Conservation (phyloP, 2,329 filamentous ascomycete species). For the Arthrobotrys pseudoclavata region DNA sequence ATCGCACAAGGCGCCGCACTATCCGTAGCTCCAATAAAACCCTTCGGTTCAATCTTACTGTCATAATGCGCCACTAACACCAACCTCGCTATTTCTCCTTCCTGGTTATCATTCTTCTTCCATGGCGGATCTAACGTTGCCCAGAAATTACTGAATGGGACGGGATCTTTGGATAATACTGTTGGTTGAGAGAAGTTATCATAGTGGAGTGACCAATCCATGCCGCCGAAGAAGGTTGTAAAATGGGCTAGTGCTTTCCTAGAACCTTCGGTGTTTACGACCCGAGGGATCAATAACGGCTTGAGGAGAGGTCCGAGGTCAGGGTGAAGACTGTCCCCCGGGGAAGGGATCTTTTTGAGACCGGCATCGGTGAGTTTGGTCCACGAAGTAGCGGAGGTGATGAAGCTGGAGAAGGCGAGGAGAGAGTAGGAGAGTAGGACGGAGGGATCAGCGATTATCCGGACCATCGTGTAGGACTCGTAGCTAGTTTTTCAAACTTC, state of each 20-base stretch:
- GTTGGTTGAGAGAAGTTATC: slow-evolving; percentile 93
- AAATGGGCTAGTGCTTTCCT: slow-evolving; percentile 82
- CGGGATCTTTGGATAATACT: slow-evolving; percentile 78
- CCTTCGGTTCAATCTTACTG: slow-evolving; percentile 81
- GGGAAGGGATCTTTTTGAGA: slow-evolving; percentile 78
- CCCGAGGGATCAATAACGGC: slow-evolving; percentile 87
- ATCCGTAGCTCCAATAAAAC: slow-evolving; percentile 94
- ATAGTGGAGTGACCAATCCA: slow-evolving; percentile 82
- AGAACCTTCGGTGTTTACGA: slow-evolving; percentile 86
- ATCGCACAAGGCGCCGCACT: slow-evolving; percentile 95
- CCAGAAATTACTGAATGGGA: slow-evolving; percentile 90
- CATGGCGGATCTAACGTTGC: slow-evolving; percentile 90
- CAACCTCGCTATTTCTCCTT: slow-evolving; percentile 82
- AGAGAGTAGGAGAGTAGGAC: slow-evolving; percentile 43
- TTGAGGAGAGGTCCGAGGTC: slow-evolving; percentile 80
- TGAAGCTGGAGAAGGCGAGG: slow-evolving; percentile 49
- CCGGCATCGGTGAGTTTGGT: slow-evolving; percentile 78
- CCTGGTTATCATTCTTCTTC: slow-evolving; percentile 67
- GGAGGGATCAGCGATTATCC: slow-evolving; percentile 46
- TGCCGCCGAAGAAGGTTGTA: slow-evolving; percentile 81
- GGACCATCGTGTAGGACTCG: slow-evolving; percentile 38
- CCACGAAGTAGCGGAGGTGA: slow-evolving; percentile 42
- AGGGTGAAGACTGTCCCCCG: slow-evolving; percentile 79
- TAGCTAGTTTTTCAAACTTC: neutral
- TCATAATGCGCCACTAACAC: slow-evolving; percentile 96